phyloP scores from a whole-genome alignment of 768 basidiomycete species.

The Harrya chromipes region DNA sequence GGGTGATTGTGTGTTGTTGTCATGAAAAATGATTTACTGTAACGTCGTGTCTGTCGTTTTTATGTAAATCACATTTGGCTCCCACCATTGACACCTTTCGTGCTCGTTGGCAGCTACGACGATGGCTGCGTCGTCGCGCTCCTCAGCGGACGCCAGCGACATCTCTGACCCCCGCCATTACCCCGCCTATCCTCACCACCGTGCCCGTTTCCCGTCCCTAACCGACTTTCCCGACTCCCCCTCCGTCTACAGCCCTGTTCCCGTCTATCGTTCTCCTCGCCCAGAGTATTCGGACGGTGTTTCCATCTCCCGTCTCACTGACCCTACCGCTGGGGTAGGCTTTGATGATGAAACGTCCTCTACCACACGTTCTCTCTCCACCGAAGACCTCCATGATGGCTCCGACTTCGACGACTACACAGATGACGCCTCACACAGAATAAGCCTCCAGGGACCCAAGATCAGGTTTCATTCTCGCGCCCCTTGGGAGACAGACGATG shows the following conservation, averaged over 20 bases:
- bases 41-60: conserved; percentile 3
- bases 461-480: conserved; percentile 80
- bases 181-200: conserved; percentile 34
- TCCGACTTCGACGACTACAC: conserved; percentile 37
- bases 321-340: conserved; percentile 50
- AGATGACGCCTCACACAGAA: conserved; percentile 45
- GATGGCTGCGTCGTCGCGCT: conserved; percentile 43
- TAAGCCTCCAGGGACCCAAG: conserved; percentile 78
- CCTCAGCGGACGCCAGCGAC: conserved; percentile 41
- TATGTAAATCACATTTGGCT: conserved; percentile 22
- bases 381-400: conserved; percentile 34
- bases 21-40: conserved; percentile 17
- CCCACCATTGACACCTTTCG: neutral
- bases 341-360: conserved; percentile 48
- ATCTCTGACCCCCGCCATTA: conserved; percentile 48
- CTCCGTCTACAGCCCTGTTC: conserved; percentile 60
- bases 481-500: conserved; percentile 73
- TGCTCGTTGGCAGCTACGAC: conserved; percentile 14
- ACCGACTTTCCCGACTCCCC: conserved; percentile 65
- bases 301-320: conserved; percentile 40
- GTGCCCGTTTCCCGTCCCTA: conserved; percentile 50
- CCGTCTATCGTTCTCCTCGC: conserved; percentile 49
- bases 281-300: conserved; percentile 29
- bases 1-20: neutral
- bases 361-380: conserved; percentile 28